Conservation (phyloP, 2,329 filamentous ascomycete species). For the Samsoniella hepiali region DNA sequence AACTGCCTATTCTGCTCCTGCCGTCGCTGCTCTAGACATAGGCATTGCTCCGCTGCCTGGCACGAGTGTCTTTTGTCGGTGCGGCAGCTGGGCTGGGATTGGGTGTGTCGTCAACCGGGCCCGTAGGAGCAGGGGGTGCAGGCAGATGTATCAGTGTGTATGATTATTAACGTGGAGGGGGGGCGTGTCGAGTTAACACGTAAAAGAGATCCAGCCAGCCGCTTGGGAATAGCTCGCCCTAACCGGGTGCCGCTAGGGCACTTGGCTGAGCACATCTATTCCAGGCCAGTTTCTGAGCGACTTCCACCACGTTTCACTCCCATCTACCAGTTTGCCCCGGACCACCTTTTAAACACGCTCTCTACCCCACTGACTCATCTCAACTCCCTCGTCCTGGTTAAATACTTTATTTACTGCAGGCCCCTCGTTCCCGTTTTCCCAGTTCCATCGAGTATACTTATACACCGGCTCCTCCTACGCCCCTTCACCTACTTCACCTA, state of each 20-base stretch:
- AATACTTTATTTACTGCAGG: slow-evolving; percentile 14
- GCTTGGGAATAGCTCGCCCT: slow-evolving; percentile 12
- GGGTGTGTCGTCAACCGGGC: neutral
- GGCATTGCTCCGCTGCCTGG: slow-evolving; percentile 5
- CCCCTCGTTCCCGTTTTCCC: slow-evolving; percentile 5
- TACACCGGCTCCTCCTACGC: slow-evolving; percentile 7
- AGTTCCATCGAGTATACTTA: slow-evolving; percentile 4
- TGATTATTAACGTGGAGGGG: slow-evolving; percentile 7
- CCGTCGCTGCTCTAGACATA: neutral
- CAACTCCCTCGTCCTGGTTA: slow-evolving; percentile 13
- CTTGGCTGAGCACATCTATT: slow-evolving; percentile 12
- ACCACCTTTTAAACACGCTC: slow-evolving; percentile 16
- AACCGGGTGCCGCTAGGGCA: slow-evolving; percentile 11
- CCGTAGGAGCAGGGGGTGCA: neutral
- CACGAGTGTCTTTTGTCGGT: neutral
- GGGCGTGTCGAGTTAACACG: slow-evolving; percentile 1
- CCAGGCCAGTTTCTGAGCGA: slow-evolving; percentile 10
- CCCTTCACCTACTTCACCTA: neutral
- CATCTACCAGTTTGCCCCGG: slow-evolving; percentile 13
- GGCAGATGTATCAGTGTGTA: neutral
- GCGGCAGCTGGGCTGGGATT: slow-evolving; percentile 2
- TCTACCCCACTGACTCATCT: slow-evolving; percentile 18
- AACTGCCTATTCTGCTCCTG: neutral
- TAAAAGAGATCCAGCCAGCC: slow-evolving; percentile 9
- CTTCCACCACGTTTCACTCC: slow-evolving; percentile 15